Evolutionary conservation across 352 stramenopile genomes (phyloP), one percentile per base, ranked within the genome.

Genomic region (Phytophthora palmivora): DNA sequence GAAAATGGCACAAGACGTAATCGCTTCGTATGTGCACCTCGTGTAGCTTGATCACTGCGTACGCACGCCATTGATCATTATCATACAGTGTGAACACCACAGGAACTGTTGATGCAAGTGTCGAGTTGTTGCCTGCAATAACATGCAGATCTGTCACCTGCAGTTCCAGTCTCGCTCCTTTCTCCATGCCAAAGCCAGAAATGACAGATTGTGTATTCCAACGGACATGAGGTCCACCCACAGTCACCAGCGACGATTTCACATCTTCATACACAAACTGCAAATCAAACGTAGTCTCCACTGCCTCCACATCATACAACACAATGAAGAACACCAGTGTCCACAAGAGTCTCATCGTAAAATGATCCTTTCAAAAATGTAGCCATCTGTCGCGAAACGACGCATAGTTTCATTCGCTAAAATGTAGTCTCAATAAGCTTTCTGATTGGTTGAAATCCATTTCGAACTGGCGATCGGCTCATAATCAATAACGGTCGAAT

Each of bases 181-280:
- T 43, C 36, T 92, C 82, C 70, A 92, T 82, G 33, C 78, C 78
- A 42, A 89, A 89, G 15, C 65, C 64, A 14, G 75, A 53, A n/a
- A 89, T 38, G n/a, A 86, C 33, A 12, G 74, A 79, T 46, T 72
- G 72, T 15, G 83, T 89, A 64, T 92, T 92, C 80, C 83, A 92
- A 7, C 75, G 79, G 32, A 80, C 30, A 26, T 72, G 66, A 33
- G 49, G 33, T 6, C 48, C 37, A 10, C 47, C 41, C 41, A 55
- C 33, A 6, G 53, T 48, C 36, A 37, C 12, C 18, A 55, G 4
- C 3, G 51, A n/a, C n/a, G 14, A 22, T 4, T 8, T 22, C 5
- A 55, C 16, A 11, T 63, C 36, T 8, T 70, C 44, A 54, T 60
- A 65, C 33, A 48, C 26, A 10, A 60, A 60, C 11, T 46, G 16